Percentiles rank a stretch among this genome's conserved stretches.
Conservation (phyloP, 768 basidiomycete species). For the Mycena albidolilacea region DNA sequence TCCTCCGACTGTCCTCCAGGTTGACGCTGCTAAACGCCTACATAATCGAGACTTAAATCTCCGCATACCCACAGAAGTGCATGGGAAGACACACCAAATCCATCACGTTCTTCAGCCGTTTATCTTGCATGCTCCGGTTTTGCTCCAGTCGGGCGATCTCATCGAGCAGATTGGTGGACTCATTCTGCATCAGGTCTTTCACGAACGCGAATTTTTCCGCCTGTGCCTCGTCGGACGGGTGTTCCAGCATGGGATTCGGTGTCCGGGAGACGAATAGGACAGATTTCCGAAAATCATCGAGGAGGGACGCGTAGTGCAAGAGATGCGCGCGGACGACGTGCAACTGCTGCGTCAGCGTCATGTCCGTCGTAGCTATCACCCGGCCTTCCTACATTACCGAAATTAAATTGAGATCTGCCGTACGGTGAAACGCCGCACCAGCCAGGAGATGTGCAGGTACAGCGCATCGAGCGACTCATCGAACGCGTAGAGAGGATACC, state of each 20-base stretch:
- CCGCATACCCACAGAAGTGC: not conserved
- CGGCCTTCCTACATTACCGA: constrained; percentile 57
- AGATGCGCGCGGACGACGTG: constrained; percentile 72
- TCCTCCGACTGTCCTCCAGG: constrained; percentile 62
- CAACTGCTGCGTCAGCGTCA: constrained; percentile 65
- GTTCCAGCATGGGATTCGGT: constrained; percentile 61
- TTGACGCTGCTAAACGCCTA: constrained; percentile 66
- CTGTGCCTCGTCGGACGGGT: constrained; percentile 28
- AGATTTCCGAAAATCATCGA: constrained; percentile 68
- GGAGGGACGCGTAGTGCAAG: constrained; percentile 67
- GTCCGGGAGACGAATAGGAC: constrained; percentile 65
- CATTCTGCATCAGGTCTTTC: constrained; percentile 52
- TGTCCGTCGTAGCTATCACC: constrained; percentile 57
- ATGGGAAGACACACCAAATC: constrained; percentile 52
- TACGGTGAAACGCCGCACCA: constrained; percentile 50
- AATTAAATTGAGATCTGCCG: constrained; percentile 8
- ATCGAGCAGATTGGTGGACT: constrained; percentile 62
- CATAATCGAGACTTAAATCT: not conserved
- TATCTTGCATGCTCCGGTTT: constrained; percentile 57
- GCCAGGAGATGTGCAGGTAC: constrained; percentile 63
- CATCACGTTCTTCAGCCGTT: constrained; percentile 66
- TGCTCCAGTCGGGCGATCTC: constrained; percentile 67
- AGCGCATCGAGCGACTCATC: constrained; percentile 70
- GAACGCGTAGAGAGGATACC: constrained; percentile 75
- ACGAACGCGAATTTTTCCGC: constrained; percentile 33